Conservation (phyloP, 73 alveolate species). For the Paramecium tetraurelia region DNA sequence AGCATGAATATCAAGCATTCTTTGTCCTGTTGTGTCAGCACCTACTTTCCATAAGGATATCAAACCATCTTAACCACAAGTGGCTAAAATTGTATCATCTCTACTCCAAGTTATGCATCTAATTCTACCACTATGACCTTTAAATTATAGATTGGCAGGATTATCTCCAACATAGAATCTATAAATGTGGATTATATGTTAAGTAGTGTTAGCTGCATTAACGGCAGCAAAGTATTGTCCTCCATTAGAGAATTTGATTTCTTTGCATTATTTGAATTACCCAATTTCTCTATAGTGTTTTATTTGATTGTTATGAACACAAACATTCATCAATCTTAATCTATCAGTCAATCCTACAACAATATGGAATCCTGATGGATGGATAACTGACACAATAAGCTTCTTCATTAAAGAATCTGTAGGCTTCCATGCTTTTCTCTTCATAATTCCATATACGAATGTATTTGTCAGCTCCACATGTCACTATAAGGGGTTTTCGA, state of each 20-base stretch:
- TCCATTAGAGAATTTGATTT: conserved; percentile 94
- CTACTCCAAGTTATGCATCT: conserved; percentile 91
- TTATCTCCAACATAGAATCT: conserved; percentile 83
- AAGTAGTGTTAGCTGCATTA: conserved; percentile 64
- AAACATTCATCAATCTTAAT: conserved; percentile 95
- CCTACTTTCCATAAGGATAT: conserved; percentile 77
- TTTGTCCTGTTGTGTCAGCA: conserved; percentile 62
- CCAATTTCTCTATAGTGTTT: conserved; percentile 87
- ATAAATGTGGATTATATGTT: conserved; percentile 80
- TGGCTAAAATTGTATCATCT: conserved; percentile 90
- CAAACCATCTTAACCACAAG: conserved; percentile 94
- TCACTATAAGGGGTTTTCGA: conserved; percentile 96
- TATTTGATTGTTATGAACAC: conserved; percentile 70
- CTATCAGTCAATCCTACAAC: conserved; percentile 96
- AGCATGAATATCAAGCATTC: conserved; percentile 68
- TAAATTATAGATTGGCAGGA: conserved; percentile 66
- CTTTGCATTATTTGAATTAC: conserved; percentile 88
- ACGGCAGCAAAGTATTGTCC: conserved; percentile 97
- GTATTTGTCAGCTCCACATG: conserved; percentile 98
- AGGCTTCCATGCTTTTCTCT: conserved; percentile 90
- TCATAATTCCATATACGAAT: conserved; percentile 98
- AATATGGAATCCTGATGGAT: conserved; percentile 95
- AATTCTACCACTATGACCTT: conserved; percentile 79
- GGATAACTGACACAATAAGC: conserved; percentile 89
- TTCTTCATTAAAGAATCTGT: conserved; percentile 89